Percentiles rank a stretch among this genome's conserved stretches.
Evolutionary conservation across 2,329 filamentous ascomycete genomes (phyloP).

Genomic region (Xylariaceae sp.): DNA sequence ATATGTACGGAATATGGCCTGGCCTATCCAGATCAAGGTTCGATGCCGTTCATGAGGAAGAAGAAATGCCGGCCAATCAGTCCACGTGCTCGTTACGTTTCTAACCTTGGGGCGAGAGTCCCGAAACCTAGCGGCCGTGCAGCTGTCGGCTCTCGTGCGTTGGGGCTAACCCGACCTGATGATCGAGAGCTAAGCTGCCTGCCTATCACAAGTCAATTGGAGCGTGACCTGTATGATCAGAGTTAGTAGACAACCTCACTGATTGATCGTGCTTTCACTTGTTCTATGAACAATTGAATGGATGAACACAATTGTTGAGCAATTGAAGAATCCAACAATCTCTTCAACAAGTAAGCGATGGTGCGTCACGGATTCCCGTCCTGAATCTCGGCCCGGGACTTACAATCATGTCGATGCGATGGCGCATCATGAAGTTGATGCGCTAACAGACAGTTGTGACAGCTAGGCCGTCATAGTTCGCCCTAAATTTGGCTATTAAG

Average conservation of each 20-base stretch:
- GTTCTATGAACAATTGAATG: no score
- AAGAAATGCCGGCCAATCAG: conserved; percentile 14
- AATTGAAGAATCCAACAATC: no score
- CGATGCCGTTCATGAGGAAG: conserved; percentile 3
- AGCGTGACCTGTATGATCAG: no score
- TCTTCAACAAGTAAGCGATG: no score
- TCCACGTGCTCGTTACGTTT: not conserved
- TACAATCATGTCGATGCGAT: not conserved
- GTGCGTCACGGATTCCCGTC: not conserved
- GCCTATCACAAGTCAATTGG: no score
- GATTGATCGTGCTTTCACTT: no score
- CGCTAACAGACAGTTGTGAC: not conserved
- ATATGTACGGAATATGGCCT: not conserved
- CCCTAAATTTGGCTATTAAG: not conserved
- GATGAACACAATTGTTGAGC: no score
- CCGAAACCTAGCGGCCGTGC: not conserved
- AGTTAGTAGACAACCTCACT: no score
- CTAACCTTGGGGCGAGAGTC: no score
- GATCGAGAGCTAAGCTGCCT: no score
- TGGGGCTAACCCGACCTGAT: no score
- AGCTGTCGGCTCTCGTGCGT: not conserved
- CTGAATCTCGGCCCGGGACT: not conserved
- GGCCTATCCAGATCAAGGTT: conserved; percentile 10
- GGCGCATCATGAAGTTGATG: not conserved
- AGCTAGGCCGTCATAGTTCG: not conserved